These are phyloP conservation scores for Pseudogymnoascus sp. DNA, from an alignment of 2,329 filamentous ascomycete genomes.

Conservation along the genomic window DNA sequence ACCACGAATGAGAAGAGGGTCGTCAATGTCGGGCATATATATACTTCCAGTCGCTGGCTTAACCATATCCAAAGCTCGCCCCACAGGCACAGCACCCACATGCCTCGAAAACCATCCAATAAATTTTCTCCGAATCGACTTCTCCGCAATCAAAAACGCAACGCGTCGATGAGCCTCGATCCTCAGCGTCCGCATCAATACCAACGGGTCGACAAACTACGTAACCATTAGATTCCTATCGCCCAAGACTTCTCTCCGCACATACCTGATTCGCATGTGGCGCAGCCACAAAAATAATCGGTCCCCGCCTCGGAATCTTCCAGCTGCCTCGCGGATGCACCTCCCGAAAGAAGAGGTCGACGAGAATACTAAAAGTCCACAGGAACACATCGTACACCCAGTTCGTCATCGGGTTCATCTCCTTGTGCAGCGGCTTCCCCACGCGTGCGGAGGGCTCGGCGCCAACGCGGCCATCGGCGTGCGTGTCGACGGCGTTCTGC, in stretches of 20 bases:
- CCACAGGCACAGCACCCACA: conserved; percentile 87
- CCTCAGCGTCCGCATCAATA: conserved; percentile 84
- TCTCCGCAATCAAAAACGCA: conserved; percentile 88
- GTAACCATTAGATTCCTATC: not conserved
- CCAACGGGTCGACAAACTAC: conserved; percentile 89
- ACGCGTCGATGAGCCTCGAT: conserved; percentile 82
- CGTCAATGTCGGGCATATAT: conserved; percentile 78
- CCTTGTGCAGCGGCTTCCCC: conserved; percentile 32
- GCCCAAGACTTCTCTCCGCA: conserved; percentile 11
- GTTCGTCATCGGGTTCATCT: conserved; percentile 60
- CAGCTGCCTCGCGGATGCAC: conserved; percentile 91
- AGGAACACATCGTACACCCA: conserved; percentile 73
- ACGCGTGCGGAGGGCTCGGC: conserved; percentile 16
- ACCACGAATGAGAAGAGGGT: conserved; percentile 73
- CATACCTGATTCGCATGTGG: conserved; percentile 90
- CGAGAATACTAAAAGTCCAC: conserved; percentile 70
- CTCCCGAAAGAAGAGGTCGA: conserved; percentile 97
- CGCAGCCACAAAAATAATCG: conserved; percentile 90
- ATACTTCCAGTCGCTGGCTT: conserved; percentile 72
- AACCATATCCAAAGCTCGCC: conserved; percentile 80
- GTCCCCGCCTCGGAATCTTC: conserved; percentile 82
- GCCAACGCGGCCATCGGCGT: not conserved
- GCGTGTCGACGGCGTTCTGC: not conserved
- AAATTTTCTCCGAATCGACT: conserved; percentile 83
- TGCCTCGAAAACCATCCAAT: conserved; percentile 80